phyloP scores from a whole-genome alignment of 2,329 filamentous ascomycete genomes.

The Fusarium algeriense region DNA sequence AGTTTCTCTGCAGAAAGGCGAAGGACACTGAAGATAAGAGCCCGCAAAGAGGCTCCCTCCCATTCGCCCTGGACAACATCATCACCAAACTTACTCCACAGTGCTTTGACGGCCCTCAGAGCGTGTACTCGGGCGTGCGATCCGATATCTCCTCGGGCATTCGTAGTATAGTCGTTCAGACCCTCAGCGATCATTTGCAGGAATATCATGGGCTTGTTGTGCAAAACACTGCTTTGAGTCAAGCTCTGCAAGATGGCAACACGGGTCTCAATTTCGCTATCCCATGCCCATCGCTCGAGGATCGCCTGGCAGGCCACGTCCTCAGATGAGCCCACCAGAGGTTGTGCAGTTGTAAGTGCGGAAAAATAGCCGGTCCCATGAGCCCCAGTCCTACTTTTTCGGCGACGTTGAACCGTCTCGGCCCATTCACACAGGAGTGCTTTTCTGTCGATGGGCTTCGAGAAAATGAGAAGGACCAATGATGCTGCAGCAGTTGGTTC shows the following conservation, averaged over 20 bases:
- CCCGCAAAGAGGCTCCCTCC: slow-evolving; percentile 50
- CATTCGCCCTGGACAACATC: slow-evolving; percentile 24
- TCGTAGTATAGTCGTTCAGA: slow-evolving; percentile 91
- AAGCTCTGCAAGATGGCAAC: slow-evolving; percentile 69
- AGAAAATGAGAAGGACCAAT: slow-evolving; percentile 62
- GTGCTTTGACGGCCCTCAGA: slow-evolving; percentile 77
- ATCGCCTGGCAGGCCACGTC: slow-evolving; percentile 60
- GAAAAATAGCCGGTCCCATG: slow-evolving; percentile 66
- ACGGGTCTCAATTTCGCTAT: slow-evolving; percentile 64
- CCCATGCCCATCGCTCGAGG: slow-evolving; percentile 64
- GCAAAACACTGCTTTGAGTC: slow-evolving; percentile 60
- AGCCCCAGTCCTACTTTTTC: slow-evolving; percentile 50
- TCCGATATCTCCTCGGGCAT: slow-evolving; percentile 88
- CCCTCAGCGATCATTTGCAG: slow-evolving; percentile 65
- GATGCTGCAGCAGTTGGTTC: slow-evolving; percentile 64
- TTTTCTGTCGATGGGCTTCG: slow-evolving; percentile 52
- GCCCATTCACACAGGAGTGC: slow-evolving; percentile 62
- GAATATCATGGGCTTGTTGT: slow-evolving; percentile 56
- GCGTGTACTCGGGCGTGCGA: slow-evolving; percentile 87
- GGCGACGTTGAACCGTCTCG: slow-evolving; percentile 53
- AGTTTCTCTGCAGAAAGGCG: slow-evolving; percentile 89
- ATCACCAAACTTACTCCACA: slow-evolving; percentile 60
- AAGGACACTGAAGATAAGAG: slow-evolving; percentile 64
- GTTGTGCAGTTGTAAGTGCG: slow-evolving; percentile 64
- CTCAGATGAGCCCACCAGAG: slow-evolving; percentile 49